These are phyloP conservation scores for Arabidopsis thaliana DNA, from an alignment of 345 rosid genomes.

Conservation along the genomic window DNA sequence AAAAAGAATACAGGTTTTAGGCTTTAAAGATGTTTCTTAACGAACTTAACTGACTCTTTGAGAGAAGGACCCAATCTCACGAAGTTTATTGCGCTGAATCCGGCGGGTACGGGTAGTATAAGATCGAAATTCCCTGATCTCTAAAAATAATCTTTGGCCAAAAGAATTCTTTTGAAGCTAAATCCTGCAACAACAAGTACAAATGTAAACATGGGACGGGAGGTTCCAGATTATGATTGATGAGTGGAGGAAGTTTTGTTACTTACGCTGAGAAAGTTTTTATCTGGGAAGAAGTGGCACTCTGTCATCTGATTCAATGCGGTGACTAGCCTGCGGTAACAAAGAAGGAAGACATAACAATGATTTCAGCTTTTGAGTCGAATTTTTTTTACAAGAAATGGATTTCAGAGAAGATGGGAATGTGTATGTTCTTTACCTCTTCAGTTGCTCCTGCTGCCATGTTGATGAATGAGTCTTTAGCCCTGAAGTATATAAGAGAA, in stretches of 20 bases:
- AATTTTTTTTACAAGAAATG: not conserved
- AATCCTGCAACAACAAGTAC: slow-evolving; percentile 31
- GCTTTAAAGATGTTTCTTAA: slow-evolving; percentile 27
- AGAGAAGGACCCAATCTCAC: slow-evolving; percentile 24
- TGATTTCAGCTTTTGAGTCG: not conserved
- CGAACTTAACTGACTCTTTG: slow-evolving; percentile 43
- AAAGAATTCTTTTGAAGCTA: slow-evolving; percentile 39
- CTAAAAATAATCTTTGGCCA: slow-evolving; percentile 38
- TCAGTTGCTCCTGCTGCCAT: slow-evolving; percentile 92
- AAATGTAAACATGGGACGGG: slow-evolving; percentile 1
- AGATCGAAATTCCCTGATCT: slow-evolving; percentile 12
- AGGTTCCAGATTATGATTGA: not conserved
- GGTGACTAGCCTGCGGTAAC: slow-evolving; percentile 42
- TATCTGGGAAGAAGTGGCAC: slow-evolving; percentile 50
- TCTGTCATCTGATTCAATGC: slow-evolving; percentile 40
- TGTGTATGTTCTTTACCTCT: slow-evolving; percentile 57
- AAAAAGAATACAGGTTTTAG: slow-evolving; percentile 43
- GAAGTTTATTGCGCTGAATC: slow-evolving; percentile 38
- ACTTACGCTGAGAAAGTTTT: slow-evolving; percentile 22
- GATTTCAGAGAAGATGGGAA: not conserved
- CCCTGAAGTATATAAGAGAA: slow-evolving; percentile 52
- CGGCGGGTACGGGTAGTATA: not conserved
- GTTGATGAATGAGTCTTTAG: slow-evolving; percentile 75
- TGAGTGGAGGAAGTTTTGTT: not conserved
- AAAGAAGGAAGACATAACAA: not conserved